Percentiles rank a stretch among this genome's conserved stretches.
Evolutionary conservation across 192 early-diverging fungal species (phyloP).

Genomic region (Mortierella antarctica): DNA sequence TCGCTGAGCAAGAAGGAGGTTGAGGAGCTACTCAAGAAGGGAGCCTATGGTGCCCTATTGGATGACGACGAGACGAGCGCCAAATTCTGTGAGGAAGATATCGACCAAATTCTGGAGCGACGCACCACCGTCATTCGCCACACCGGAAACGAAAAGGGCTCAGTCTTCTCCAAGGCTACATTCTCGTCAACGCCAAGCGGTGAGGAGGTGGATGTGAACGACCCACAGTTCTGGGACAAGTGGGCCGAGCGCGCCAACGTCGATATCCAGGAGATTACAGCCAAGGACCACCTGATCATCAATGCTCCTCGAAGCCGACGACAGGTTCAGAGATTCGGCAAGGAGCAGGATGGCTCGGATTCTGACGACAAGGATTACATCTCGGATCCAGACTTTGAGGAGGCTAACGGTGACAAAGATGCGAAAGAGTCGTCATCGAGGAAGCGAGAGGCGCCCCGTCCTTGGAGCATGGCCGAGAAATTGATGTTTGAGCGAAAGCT

Average conservation of each 20-base stretch:
- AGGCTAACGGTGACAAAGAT: slow-evolving; percentile 43
- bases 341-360: slow-evolving; percentile 51
- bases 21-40: slow-evolving; percentile 88
- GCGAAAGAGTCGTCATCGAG: slow-evolving; percentile 43
- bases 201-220: slow-evolving; percentile 78
- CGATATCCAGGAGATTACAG: slow-evolving; percentile 64
- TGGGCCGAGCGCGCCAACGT: slow-evolving; percentile 82
- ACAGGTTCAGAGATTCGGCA: slow-evolving; percentile 66
- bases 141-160: slow-evolving; percentile 73
- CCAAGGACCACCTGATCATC: slow-evolving; percentile 73
- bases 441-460: slow-evolving; percentile 55
- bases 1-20: slow-evolving; percentile 81
- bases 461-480: slow-evolving; percentile 67
- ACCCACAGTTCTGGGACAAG: slow-evolving; percentile 93
- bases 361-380: slow-evolving; percentile 60
- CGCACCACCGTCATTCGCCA: slow-evolving; percentile 83
- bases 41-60: slow-evolving; percentile 88
- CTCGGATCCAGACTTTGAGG: slow-evolving; percentile 62
- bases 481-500: slow-evolving; percentile 67
- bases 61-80: slow-evolving; percentile 82
- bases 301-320: slow-evolving; percentile 74
- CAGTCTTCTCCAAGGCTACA: slow-evolving; percentile 90
- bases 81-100: slow-evolving; percentile 89
- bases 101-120: slow-evolving; percentile 87
- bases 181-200: slow-evolving; percentile 61